Evolutionary conservation across 2,329 filamentous ascomycete species (phyloP), one percentile per base, ranked within the genome.

Genomic region (Aplosporella prunicola): DNA sequence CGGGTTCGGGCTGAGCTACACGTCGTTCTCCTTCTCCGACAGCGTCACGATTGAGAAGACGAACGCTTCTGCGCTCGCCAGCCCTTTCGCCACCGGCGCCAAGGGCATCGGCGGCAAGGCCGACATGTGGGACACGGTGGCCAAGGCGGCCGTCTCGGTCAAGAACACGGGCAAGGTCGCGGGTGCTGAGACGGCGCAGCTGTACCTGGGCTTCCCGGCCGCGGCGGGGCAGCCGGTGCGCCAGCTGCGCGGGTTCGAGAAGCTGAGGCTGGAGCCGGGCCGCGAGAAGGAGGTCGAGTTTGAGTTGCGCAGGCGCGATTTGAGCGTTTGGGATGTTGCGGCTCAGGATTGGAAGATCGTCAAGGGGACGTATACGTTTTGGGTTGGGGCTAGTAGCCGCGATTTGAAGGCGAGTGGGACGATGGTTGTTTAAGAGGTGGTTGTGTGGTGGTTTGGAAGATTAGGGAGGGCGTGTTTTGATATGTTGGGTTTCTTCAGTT

Each of bases 41-140:
- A 8, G 8, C 11, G 27, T 39, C 22, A 56, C 52, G 2, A 59
- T 73, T 2, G 18, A 20, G 20, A 30, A 20, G 10, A 31, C 26
- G 2, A 25, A 28, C 29, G 35, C 20, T 4, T 3, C 1, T 16
- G 25, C 35, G 5, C 20, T 22, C 13, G 23, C 13, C 5, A 23
- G 18, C 27, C 18, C 20, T 47, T 5, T 48, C 51, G 23, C 38
- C 45, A 11, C 52, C 47, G 35, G 29, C 15, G 24, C 34, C 18
- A 23, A 13, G 9, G 36, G 29, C 36, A 14, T 39, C 36, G 36
- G 36, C 30, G 36, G 36, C 36, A 22, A 24, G 29, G 30, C 27
- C 3, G 28, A 37, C 18, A 33, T 41, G 10, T 41, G 27, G 13
- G 33, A 41, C 22, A 25, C 25, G 14, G 23, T 41, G 27, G n/a